Base-by-base conservation (phyloP, 2,329 filamentous ascomycete genomes). In the Clonostachys rhizophaga region DNA sequence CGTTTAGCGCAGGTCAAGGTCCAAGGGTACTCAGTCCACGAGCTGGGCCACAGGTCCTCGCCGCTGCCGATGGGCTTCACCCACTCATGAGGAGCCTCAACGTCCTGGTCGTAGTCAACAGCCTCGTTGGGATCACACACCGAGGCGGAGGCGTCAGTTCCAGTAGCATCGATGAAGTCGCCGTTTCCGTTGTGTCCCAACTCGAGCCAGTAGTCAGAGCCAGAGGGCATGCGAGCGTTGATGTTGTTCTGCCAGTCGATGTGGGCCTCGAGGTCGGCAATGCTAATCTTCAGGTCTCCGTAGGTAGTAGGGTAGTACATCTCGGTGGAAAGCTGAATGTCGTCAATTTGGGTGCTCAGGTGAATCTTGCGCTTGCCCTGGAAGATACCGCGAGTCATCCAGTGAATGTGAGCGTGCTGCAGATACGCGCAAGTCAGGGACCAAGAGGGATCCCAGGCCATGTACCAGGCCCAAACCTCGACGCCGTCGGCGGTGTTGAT, bases 381-480 rank as follows among this genome's bases (percentile, higher is more conserved):
- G 51, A 78, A 77, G 9, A 83, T 60, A 35, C 81, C 80, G 50
- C 78, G 71, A 6, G 81, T 83, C 35, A 81, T 58, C 80, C 79
- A 84, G 54, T 74, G 74, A 50, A 84, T 83, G 71, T 76, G 83
- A 10, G 79, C 70, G 61, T 84, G 81, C 61, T 83, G 79, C 43
- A 83, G 60, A 55, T 73, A 80, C 58, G 72, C 81, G 54, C 76
- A 79, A 3, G 78, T 74, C 12, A 71, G 53, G 49, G 59, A 64
- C 69, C 67, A 71, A 44, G 66, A 64, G 16, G 63, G 63, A 11
- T 65, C 66, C 45, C 78, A 81, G 13, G 67, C 63, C 45, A 76
- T 72, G 63, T 83, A 83, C 66, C 77, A 83, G 4, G 72, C 79
- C 76, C 83, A 81, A 61, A 84, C 79, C 63, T 83, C 69, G 50